Conservation (phyloP, 2,329 filamentous ascomycete species). For the Aspergillus ibericus region DNA sequence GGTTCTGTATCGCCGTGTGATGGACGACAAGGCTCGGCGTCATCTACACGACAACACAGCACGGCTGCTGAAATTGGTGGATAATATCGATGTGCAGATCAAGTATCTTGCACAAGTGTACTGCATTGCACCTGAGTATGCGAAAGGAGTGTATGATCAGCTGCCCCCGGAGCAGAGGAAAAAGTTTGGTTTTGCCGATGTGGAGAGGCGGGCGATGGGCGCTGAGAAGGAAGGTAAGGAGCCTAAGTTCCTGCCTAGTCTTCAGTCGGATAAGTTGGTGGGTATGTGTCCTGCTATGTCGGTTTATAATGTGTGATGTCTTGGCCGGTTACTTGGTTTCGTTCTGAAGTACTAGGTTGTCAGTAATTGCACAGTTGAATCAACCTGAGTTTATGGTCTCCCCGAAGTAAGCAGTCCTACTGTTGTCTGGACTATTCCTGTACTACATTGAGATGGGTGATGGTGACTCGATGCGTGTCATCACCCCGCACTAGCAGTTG, state of each 20-base stretch:
- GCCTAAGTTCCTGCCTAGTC: slow-evolving; percentile 7
- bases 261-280: slow-evolving; percentile 5
- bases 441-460: too few relatives aligned
- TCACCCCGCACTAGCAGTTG: too few relatives aligned
- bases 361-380: too few relatives aligned
- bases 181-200: slow-evolving; percentile 48
- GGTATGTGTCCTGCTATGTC: slow-evolving; percentile 1
- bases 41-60: slow-evolving; percentile 54
- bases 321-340: too few relatives aligned
- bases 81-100: slow-evolving; percentile 48
- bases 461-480: too few relatives aligned
- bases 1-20: slow-evolving; percentile 52
- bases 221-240: slow-evolving; percentile 47
- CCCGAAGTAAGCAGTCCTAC: too few relatives aligned
- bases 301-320: slow-evolving; percentile 6
- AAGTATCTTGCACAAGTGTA: slow-evolving; percentile 57
- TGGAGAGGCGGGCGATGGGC: slow-evolving; percentile 44
- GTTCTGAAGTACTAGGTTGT: too few relatives aligned
- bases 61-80: slow-evolving; percentile 46
- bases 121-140: slow-evolving; percentile 51
- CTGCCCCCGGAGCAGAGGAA: slow-evolving; percentile 38
- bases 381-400: too few relatives aligned
- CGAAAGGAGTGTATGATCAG: slow-evolving; percentile 48
- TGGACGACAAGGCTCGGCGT: slow-evolving; percentile 46
- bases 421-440: too few relatives aligned